phyloP scores from a whole-genome alignment of 2,329 filamentous ascomycete genomes.

The Boeremia exigua region DNA sequence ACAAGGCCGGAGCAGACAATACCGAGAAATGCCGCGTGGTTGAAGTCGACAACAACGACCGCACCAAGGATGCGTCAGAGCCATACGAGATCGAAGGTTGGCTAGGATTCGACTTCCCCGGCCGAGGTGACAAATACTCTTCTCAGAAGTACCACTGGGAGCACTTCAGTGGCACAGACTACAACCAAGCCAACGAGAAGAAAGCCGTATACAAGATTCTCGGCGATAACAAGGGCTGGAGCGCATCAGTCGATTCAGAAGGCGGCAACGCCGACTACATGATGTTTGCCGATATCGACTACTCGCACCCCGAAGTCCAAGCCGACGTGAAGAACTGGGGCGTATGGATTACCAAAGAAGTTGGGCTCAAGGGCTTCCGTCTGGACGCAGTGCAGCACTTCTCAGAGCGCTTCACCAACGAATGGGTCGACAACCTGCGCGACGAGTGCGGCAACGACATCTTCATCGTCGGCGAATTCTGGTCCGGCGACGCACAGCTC shows the following conservation, averaged over 20 bases:
- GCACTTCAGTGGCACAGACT: conserved; percentile 74
- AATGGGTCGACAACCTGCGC: conserved; percentile 66
- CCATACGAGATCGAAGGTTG: conserved; percentile 70
- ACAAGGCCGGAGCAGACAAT: conserved; percentile 72
- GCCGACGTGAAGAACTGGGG: conserved; percentile 70
- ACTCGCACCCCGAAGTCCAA: conserved; percentile 63
- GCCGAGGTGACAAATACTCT: conserved; percentile 66
- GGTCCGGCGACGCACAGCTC: conserved; percentile 63
- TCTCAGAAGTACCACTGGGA: conserved; percentile 68
- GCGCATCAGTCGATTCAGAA: conserved; percentile 65
- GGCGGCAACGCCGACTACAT: conserved; percentile 72
- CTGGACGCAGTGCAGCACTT: conserved; percentile 78
- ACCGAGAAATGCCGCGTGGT: conserved; percentile 68
- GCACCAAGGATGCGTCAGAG: conserved; percentile 60
- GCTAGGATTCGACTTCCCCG: conserved; percentile 71
- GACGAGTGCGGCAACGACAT: conserved; percentile 57
- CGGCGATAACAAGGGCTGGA: conserved; percentile 70
- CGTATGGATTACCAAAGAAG: conserved; percentile 67
- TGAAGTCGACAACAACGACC: conserved; percentile 67
- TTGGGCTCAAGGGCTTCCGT: conserved; percentile 69
- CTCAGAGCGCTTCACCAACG: conserved; percentile 68
- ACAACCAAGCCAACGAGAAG: conserved; percentile 62
- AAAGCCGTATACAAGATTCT: conserved; percentile 71
- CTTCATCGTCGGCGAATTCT: conserved; percentile 74
- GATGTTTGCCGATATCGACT: conserved; percentile 76